Conservation (phyloP, 2,329 filamentous ascomycete genomes). For the Aspergillus sp. region DNA sequence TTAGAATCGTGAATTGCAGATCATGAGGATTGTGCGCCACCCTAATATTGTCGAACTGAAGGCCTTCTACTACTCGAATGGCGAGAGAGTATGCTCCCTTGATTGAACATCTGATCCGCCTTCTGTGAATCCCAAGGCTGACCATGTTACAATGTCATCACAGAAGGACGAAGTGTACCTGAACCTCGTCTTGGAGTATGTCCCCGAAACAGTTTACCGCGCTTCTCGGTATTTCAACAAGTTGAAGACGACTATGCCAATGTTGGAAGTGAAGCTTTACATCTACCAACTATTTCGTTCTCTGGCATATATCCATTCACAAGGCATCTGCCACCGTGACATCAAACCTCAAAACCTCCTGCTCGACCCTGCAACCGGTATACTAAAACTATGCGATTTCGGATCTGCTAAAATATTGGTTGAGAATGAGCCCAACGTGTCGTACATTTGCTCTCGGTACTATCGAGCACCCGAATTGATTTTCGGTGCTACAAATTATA, state of each 20-base stretch:
- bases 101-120: neutral
- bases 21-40: conserved; percentile 98
- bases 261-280: conserved; percentile 97
- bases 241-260: conserved; percentile 99
- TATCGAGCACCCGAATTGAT: conserved; percentile 98
- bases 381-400: conserved; percentile 98
- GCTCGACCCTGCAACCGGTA: conserved; percentile 83
- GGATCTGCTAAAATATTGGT: conserved; percentile 98
- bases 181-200: conserved; percentile 96
- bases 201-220: conserved; percentile 96
- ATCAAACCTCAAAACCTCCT: conserved; percentile 99
- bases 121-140: conserved; percentile 2
- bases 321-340: conserved; percentile 97
- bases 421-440: conserved; percentile 98
- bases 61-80: conserved; percentile 99
- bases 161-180: conserved; percentile 98
- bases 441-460: conserved; percentile 98
- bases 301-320: conserved; percentile 97
- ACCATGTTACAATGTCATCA: conserved; percentile 5
- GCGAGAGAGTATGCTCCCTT: conserved; percentile 73
- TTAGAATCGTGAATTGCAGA: conserved; percentile 97
- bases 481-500: conserved; percentile 98
- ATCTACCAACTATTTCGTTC: conserved; percentile 99
- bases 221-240: conserved; percentile 99
- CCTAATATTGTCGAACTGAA: conserved; percentile 99